These are phyloP conservation scores for Ustilago tritici DNA, from an alignment of 1,284 basidiomycete species.

Conservation along the genomic window DNA sequence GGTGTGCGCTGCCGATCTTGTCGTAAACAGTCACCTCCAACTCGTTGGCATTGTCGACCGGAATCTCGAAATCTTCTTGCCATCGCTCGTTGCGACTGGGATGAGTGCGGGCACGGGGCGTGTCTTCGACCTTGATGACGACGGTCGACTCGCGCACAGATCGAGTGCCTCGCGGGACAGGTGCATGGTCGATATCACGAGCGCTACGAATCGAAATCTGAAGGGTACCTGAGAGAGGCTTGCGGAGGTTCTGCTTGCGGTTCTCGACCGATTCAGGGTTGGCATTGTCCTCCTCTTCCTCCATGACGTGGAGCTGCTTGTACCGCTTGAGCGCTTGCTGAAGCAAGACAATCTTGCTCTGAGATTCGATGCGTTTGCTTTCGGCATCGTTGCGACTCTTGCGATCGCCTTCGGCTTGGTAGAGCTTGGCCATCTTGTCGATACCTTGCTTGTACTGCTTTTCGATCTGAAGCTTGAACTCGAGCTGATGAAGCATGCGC, in stretches of 20 bases:
- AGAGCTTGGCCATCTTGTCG: constrained; percentile 93
- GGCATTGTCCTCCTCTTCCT: constrained; percentile 77
- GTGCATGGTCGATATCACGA: constrained; percentile 93
- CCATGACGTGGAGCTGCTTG: constrained; percentile 93
- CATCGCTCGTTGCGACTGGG: constrained; percentile 93
- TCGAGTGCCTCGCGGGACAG: constrained; percentile 73
- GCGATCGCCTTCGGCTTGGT: constrained; percentile 95
- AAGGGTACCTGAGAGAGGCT: constrained; percentile 93
- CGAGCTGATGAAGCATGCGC: constrained; percentile 96
- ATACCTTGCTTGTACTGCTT: constrained; percentile 98
- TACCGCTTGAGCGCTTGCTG: constrained; percentile 93
- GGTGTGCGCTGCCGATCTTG: constrained; percentile 81
- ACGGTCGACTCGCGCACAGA: constrained; percentile 81
- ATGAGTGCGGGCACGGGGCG: constrained; percentile 89
- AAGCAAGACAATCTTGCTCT: constrained; percentile 94
- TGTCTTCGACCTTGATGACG: constrained; percentile 95
- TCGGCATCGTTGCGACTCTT: constrained; percentile 79
- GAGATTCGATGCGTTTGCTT: constrained; percentile 90
- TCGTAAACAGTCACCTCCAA: constrained; percentile 97
- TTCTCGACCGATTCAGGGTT: constrained; percentile 76
- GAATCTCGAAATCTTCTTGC: constrained; percentile 97
- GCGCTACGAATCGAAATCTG: constrained; percentile 89
- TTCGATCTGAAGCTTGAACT: constrained; percentile 99
- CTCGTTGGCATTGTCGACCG: constrained; percentile 97
- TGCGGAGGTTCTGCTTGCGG: constrained; percentile 88